Evolutionary conservation across 192 early-diverging fungal species (phyloP).

Genomic region (Podochytrium sp.): DNA sequence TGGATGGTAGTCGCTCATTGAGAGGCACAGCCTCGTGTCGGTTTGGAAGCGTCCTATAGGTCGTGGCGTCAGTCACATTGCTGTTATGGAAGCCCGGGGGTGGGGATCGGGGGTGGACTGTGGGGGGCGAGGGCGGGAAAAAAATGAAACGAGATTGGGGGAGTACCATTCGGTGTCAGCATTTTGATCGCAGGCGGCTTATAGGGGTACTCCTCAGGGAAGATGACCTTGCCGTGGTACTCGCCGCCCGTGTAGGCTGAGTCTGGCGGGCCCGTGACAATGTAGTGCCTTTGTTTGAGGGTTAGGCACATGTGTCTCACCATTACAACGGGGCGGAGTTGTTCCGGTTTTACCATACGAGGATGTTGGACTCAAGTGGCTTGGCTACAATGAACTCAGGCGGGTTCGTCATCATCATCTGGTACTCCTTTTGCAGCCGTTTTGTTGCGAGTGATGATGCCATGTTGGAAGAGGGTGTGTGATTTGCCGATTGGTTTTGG

Average conservation of each 20-base stretch:
- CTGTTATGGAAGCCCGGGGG: not conserved
- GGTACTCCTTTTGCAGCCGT: conserved; percentile 57
- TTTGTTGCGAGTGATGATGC: conserved; percentile 52
- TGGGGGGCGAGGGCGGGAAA: not conserved
- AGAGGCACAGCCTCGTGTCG: conserved; percentile 90
- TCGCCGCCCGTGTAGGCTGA: conserved; percentile 88
- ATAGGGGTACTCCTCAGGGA: conserved; percentile 34
- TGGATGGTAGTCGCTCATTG: conserved; percentile 91
- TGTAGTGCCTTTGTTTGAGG: conserved; percentile 78
- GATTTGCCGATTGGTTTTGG: not conserved
- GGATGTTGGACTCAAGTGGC: conserved; percentile 92
- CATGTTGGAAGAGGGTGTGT: conserved; percentile 29
- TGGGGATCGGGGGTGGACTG: not conserved
- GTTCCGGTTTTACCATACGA: conserved; percentile 80
- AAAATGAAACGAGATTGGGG: not conserved
- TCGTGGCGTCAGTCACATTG: not conserved
- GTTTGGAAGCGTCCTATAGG: conserved; percentile 85
- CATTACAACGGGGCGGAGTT: not conserved
- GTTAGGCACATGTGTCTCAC: not conserved
- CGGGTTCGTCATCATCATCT: conserved; percentile 57
- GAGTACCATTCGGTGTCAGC: conserved; percentile 55
- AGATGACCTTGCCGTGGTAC: conserved; percentile 87
- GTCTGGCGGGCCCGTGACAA: conserved; percentile 94
- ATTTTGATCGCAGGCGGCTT: conserved; percentile 58
- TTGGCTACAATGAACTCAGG: conserved; percentile 88